Base-by-base conservation (phyloP, 192 early-diverging fungal species). In the Linderina pennispora region DNA sequence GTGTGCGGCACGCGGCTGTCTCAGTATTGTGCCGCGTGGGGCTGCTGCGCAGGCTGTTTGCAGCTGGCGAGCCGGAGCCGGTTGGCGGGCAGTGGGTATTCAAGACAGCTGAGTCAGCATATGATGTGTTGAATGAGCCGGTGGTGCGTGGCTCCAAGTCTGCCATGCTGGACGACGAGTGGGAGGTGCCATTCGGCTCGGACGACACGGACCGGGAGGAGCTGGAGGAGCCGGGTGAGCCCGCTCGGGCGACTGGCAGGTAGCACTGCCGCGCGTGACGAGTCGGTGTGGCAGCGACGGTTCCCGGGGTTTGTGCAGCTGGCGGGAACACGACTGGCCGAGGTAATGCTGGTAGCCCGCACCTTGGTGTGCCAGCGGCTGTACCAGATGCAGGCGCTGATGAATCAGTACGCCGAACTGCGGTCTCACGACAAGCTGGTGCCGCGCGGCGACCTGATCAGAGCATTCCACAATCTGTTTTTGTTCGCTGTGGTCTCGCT, bases 361-460 rank as follows among this genome's bases (percentile, higher is more conserved):
- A 57, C 62, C 11, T 39, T 63, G 15, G 74, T 71, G 16, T 66
- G 67, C 45, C 67, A 63, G 47, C 43, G 67, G 11, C 55, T 76
- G 16, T 62, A 71, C 31, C 66, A 71, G 48, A 65, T 76, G 67
- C 66, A 65, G 50, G 50, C 61, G 25, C 50, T 75, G 54, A 63
- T 75, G 53, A 45, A 44, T 37, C 65, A 75, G 43, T 75, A 75
- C 23, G 53, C 73, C 3, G 73, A 75, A 3, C 45, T 35, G 13
- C 46, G 33, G 13, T 31, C 39, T 1, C 44, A 55, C 31, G 62
- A 52, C 23, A 58, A 48, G 41, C 21, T n/a, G n/a, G n/a, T n/a
- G n/a, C n/a, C n/a, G n/a, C 21, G 61, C 1, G 37, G 44, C 0
- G 68, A 64, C 13, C 47, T 72, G 15, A 50, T 64, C 22, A 51